Base-by-base conservation (phyloP, 352 stramenopile genomes). In the Globisporangium polare region DNA sequence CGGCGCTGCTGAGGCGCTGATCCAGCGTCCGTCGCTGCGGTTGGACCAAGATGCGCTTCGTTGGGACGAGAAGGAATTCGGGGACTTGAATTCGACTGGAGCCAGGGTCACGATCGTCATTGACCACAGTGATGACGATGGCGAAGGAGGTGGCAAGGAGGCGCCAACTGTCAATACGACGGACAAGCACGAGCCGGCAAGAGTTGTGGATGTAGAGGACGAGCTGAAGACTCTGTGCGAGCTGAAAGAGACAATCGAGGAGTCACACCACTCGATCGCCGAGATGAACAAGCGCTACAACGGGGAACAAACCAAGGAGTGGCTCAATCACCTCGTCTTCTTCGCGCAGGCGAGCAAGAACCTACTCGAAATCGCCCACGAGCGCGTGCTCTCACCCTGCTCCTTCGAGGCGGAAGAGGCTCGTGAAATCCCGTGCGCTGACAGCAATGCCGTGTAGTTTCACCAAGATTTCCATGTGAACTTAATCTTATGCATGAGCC, bases 1-100 rank as follows among this genome's bases (percentile, higher is more conserved):
- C 45, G 65, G 71, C 0, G 76, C 74, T 12, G 76, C 76, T 0
- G 69, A 77, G 37, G 67, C 68, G 24, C 46, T 89, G 22, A 83
- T 83, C n/a, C 70, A 80, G 52, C 71, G 71, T 4, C 74, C 73
- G 29, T 71, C 66, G 2, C 58, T 87, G 26, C 65, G 68, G 9
- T 41, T 54, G 47, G 47, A 54, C 17, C 47, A 54, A 9, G 27
- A 39, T 9, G 24, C 17, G 7, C 15, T 54, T 39, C 15, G 52
- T 57, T 27, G 43, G 18, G 9, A 42, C 55, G 39, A 45, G 59
- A 17, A 37, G 56, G 1, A 37, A 42, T 12, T 31, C 9, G n/a
- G 41, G 1, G 54, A 43, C 12, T 27, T 45, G 13, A 12, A 41
- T 0, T 15, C 29, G 5, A n/a, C 27, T 3, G 35, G 27, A 17